These are phyloP conservation scores for Amanita rimosa DNA, from an alignment of 768 basidiomycete genomes.

Conservation along the genomic window DNA sequence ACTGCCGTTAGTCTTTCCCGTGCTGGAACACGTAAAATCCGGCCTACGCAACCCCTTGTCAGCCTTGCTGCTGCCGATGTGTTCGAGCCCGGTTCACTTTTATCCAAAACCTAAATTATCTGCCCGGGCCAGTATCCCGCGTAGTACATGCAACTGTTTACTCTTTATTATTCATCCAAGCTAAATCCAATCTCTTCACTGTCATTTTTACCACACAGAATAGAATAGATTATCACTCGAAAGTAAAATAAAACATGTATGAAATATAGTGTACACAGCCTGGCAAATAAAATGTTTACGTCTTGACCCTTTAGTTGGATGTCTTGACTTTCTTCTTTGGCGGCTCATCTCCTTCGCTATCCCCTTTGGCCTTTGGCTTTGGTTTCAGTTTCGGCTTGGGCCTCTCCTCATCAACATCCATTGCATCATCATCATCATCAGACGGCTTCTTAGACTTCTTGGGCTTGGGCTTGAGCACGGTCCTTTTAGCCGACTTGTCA, in stretches of 20 bases:
- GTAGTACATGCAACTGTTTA: neutral
- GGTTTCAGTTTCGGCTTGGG: constrained; percentile 31
- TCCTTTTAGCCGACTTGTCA: constrained; percentile 16
- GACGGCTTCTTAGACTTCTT: constrained; percentile 16
- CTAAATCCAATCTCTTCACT: neutral
- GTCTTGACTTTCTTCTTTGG: constrained; percentile 73
- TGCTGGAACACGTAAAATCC: constrained; percentile 25
- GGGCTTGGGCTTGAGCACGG: constrained; percentile 33
- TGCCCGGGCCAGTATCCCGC: neutral
- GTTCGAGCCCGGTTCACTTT: constrained; percentile 70
- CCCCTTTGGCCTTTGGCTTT: constrained; percentile 16
- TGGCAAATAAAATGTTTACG: neutral
- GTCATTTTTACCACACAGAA: neutral
- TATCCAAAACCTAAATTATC: constrained; percentile 28
- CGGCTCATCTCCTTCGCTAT: constrained; percentile 34
- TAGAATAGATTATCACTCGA: neutral
- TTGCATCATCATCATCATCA: constrained; percentile 33
- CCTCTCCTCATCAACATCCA: constrained; percentile 37
- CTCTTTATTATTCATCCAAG: neutral
- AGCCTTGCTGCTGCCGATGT: constrained; percentile 32
- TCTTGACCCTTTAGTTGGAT: constrained; percentile 17
- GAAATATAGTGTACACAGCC: neutral
- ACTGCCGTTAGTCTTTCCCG: constrained; percentile 19
- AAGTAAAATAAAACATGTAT: neutral
- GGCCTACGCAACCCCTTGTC: constrained; percentile 27